A percentile compares a stretch with the other conserved stretches of the same genome.
Evolutionary conservation across 208 protist species (phyloP).

Genomic region (Crithidia brevicula): DNA sequence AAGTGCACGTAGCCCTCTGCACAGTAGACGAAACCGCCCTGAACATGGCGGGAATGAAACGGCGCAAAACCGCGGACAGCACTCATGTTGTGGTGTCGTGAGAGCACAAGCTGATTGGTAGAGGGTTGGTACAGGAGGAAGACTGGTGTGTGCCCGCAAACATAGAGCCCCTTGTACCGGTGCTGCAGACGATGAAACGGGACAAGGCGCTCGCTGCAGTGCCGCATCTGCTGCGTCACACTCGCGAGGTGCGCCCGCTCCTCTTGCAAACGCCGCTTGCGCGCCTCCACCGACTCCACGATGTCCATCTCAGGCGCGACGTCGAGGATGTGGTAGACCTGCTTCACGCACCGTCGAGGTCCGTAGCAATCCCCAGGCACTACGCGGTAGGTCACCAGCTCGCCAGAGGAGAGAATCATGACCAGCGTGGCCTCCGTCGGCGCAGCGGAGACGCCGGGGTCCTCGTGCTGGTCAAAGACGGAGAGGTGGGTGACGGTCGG

Average conservation of each 20-base stretch:
- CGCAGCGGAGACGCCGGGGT: conserved; percentile 6
- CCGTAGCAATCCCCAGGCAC: conserved; percentile 40
- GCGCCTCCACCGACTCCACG: conserved; percentile 81
- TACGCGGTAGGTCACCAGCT: conserved; percentile 77
- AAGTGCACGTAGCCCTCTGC: conserved; percentile 83
- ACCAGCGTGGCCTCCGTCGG: conserved; percentile 46
- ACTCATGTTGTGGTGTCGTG: conserved; percentile 58
- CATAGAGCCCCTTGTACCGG: conserved; percentile 62
- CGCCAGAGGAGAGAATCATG: conserved; percentile 68
- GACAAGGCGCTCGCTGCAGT: conserved; percentile 73
- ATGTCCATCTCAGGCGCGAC: conserved; percentile 64
- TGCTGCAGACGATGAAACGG: conserved; percentile 51
- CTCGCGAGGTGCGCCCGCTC: conserved; percentile 61
- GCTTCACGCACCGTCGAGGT: conserved; percentile 70
- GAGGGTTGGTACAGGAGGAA: conserved; percentile 70
- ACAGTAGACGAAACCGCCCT: conserved; percentile 80
- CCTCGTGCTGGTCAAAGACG: conserved; percentile 48
- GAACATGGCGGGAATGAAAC: conserved; percentile 58
- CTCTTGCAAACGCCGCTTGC: conserved; percentile 58
- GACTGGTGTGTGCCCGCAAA: conserved; percentile 86
- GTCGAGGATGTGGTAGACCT: conserved; percentile 80
- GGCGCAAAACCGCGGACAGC: conserved; percentile 79
- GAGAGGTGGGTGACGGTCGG: conserved; percentile 61
- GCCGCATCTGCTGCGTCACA: conserved; percentile 63
- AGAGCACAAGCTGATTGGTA: conserved; percentile 60